phyloP scores from a whole-genome alignment of 1,284 basidiomycete genomes.

The Thecaphora frezii region DNA sequence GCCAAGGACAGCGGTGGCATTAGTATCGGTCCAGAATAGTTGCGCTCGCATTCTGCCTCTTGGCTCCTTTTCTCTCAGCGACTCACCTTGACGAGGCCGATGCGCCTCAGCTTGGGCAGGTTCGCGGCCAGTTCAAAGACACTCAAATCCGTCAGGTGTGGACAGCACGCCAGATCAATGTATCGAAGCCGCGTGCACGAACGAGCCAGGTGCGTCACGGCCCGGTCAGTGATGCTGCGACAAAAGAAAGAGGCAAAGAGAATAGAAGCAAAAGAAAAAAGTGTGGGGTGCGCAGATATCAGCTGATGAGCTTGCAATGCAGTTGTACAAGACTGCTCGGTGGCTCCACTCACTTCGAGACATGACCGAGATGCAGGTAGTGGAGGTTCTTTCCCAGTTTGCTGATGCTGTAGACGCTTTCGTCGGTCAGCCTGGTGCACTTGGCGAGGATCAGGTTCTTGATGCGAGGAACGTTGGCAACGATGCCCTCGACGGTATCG shows the following conservation, averaged over 20 bases:
- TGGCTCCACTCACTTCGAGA: constrained; percentile 63
- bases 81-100: constrained; percentile 88
- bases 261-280: too few species aligned
- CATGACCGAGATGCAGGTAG: constrained; percentile 93
- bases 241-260: constrained; percentile 4
- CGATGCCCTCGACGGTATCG: constrained; percentile 84
- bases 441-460: constrained; percentile 91
- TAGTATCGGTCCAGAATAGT: too few species aligned
- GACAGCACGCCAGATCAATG: constrained; percentile 95
- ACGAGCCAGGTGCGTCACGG: constrained; percentile 79
- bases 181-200: constrained; percentile 91
- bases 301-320: too few species aligned
- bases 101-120: constrained; percentile 85
- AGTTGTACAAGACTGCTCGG: neutral
- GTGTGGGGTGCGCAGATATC: neutral
- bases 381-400: constrained; percentile 87
- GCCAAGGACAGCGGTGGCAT: too few species aligned
- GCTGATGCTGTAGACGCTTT: constrained; percentile 80
- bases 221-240: constrained; percentile 81
- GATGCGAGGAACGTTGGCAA: constrained; percentile 83
- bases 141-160: constrained; percentile 84
- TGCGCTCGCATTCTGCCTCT: too few species aligned
- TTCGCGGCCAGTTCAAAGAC: constrained; percentile 82
- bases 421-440: constrained; percentile 82
- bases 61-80: too few species aligned